These are phyloP conservation scores for Lactarius sanguifluus DNA, from an alignment of 768 basidiomycete genomes.

Conservation along the genomic window DNA sequence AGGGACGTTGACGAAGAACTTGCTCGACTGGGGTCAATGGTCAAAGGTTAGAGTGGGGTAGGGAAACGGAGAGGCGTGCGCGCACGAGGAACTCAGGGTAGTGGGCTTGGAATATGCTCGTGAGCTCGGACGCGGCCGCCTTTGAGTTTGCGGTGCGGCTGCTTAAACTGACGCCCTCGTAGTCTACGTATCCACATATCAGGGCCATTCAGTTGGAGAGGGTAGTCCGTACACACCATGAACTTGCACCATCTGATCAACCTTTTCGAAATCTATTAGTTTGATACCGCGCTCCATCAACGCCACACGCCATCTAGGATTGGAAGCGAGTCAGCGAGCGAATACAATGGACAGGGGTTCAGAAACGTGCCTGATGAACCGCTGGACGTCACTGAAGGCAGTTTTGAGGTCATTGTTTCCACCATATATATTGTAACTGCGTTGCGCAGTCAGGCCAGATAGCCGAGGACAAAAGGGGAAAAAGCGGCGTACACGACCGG, in stretches of 20 bases:
- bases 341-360: not conserved
- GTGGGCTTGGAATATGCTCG: conserved; percentile 70
- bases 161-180: conserved; percentile 65
- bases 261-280: conserved; percentile 66
- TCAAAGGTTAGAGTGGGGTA: not conserved
- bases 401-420: conserved; percentile 61
- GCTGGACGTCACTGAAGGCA: conserved; percentile 73
- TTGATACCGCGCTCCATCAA: conserved; percentile 70
- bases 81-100: conserved; percentile 78
- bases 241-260: conserved; percentile 39
- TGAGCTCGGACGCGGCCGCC: conserved; percentile 70
- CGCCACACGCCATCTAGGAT: conserved; percentile 69
- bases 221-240: conserved; percentile 21
- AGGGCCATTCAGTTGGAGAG: not conserved
- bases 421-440: conserved; percentile 79
- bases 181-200: conserved; percentile 47
- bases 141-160: conserved; percentile 75
- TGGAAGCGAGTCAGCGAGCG: not conserved
- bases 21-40: conserved; percentile 49
- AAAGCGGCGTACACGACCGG: conserved; percentile 63
- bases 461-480: not conserved
- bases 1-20: conserved; percentile 84
- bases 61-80: conserved; percentile 10
- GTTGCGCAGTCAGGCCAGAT: not conserved
- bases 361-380: conserved; percentile 65